Conservation (phyloP, 2,329 filamentous ascomycete genomes). For the Verticillium tricorpus region DNA sequence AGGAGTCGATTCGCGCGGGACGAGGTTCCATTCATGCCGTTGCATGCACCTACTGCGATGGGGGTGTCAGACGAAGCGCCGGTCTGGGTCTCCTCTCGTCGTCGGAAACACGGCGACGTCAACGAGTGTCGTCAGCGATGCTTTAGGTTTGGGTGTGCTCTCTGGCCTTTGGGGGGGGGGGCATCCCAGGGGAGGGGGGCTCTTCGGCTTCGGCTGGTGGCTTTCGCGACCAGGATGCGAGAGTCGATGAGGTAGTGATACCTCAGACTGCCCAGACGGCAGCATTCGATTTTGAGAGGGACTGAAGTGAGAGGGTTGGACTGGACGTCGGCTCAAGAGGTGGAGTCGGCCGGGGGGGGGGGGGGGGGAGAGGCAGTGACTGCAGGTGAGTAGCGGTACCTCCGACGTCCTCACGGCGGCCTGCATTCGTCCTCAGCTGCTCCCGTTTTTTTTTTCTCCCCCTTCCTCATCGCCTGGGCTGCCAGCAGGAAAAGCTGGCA, state of each 20-base stretch:
- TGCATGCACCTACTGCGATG: conserved; percentile 1
- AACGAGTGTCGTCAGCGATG: conserved; percentile 1
- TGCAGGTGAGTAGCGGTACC: not conserved
- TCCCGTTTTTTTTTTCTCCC: not conserved
- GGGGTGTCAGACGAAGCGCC: conserved; percentile 11
- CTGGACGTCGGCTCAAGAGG: not conserved
- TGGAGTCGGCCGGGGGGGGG: not conserved
- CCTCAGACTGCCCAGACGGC: not conserved
- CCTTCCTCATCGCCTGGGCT: no score
- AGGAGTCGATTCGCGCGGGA: not conserved
- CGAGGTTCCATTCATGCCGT: not conserved
- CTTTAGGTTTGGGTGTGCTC: not conserved
- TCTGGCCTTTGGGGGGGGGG: not conserved
- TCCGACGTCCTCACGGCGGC: not conserved
- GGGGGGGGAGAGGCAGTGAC: no score
- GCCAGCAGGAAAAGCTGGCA: no score
- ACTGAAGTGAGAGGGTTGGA: not conserved
- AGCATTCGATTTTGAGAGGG: not conserved
- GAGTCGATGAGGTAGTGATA: not conserved
- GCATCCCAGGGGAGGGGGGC: not conserved
- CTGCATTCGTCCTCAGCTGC: not conserved
- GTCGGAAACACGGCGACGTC: not conserved
- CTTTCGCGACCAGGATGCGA: not conserved
- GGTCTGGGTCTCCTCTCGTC: not conserved
- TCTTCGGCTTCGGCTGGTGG: not conserved